These are phyloP conservation scores for Globisporangium nagaii DNA, from an alignment of 352 stramenopile species.

Conservation along the genomic window DNA sequence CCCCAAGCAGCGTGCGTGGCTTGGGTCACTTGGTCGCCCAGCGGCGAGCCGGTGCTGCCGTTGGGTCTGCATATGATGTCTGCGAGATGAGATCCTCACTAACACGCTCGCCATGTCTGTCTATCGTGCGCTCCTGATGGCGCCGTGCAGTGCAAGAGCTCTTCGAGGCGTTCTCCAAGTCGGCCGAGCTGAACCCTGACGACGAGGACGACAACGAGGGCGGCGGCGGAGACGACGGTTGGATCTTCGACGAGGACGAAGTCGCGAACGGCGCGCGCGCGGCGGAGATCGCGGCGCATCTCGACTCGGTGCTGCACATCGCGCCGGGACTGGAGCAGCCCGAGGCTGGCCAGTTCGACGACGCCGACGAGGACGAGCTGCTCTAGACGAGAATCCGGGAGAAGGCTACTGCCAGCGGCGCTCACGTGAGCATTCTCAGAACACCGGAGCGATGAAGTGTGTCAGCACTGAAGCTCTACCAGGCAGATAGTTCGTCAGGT, in stretches of 20 bases:
- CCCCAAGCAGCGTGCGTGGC: conserved; percentile 50
- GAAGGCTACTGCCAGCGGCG: neutral
- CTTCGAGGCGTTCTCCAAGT: conserved; percentile 75
- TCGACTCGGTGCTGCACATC: conserved; percentile 71
- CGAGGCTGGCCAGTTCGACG: conserved; percentile 73
- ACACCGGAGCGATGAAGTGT: too few relatives aligned
- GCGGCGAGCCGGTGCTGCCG: too few relatives aligned
- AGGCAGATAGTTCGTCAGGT: too few relatives aligned
- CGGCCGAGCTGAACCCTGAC: conserved; percentile 79
- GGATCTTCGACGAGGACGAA: conserved; percentile 83
- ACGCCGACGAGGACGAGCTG: conserved; percentile 66
- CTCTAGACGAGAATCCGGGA: neutral
- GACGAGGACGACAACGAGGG: conserved; percentile 43
- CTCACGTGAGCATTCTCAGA: too few relatives aligned
- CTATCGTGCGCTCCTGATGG: neutral
- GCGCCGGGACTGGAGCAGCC: conserved; percentile 33
- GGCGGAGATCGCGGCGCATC: conserved; percentile 49
- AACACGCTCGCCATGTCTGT: too few relatives aligned
- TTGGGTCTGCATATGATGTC: too few relatives aligned
- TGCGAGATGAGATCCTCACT: too few relatives aligned
- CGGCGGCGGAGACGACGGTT: conserved; percentile 42
- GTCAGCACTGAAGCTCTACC: too few relatives aligned
- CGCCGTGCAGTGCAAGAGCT: conserved; percentile 65
- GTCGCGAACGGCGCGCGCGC: conserved; percentile 57
- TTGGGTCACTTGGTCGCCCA: neutral